These are phyloP conservation scores for Diplodia intermedia DNA, from an alignment of 2,329 filamentous ascomycete genomes.

Conservation along the genomic window DNA sequence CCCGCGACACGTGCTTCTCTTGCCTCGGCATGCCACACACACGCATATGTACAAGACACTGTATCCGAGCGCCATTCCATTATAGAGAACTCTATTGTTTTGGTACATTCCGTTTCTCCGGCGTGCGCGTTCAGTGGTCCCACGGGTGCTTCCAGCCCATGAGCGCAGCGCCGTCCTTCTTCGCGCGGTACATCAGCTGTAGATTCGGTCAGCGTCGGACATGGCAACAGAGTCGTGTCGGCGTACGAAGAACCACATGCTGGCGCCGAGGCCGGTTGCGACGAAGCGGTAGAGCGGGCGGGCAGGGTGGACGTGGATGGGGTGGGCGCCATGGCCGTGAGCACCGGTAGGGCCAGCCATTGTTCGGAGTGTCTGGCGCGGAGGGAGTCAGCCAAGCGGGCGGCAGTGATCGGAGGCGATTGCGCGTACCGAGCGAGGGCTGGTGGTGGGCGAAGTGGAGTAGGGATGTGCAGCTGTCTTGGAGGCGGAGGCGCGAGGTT, in stretches of 20 bases:
- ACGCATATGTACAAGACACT: conserved; percentile 9
- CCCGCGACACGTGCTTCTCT: neutral
- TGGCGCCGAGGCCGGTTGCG: conserved; percentile 85
- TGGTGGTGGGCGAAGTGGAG: conserved; percentile 7
- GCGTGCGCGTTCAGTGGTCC: conserved; percentile 71
- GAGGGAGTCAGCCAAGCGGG: neutral
- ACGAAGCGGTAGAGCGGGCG: conserved; percentile 81
- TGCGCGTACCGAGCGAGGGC: conserved; percentile 6
- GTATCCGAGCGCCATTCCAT: conserved; percentile 6
- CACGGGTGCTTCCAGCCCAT: conserved; percentile 96
- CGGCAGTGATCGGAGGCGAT: neutral
- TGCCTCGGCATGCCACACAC: neutral
- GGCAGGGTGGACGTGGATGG: conserved; percentile 65
- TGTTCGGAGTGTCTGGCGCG: conserved; percentile 12
- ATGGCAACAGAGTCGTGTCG: neutral
- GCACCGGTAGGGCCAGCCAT: conserved; percentile 32
- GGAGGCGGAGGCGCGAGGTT: conserved; percentile 22
- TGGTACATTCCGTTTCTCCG: conserved; percentile 20
- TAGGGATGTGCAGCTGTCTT: conserved; percentile 6
- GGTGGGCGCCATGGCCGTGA: conserved; percentile 51
- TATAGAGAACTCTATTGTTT: conserved; percentile 12
- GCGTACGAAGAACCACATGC: conserved; percentile 99
- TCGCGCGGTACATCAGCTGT: conserved; percentile 93
- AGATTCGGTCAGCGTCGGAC: conserved; percentile 18
- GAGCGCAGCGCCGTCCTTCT: conserved; percentile 91